phyloP scores from a whole-genome alignment of 108 stramenopile species.

The Epithemia pelagica region DNA sequence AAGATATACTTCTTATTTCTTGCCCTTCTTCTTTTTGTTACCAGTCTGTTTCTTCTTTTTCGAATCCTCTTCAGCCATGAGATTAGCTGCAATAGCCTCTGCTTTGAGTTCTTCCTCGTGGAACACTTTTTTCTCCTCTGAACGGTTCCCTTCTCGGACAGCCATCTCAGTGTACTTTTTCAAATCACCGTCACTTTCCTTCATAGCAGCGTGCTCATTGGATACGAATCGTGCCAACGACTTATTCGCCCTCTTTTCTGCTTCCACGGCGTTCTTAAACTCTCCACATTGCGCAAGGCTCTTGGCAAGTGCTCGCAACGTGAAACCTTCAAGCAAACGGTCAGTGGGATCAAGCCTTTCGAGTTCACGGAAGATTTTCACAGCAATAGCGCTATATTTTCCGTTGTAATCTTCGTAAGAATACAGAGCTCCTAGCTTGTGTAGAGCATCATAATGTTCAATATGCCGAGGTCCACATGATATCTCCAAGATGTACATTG shows the following conservation, averaged over 20 bases:
- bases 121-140: constrained; percentile 37
- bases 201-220: constrained; percentile 58
- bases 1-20: no score
- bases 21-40: constrained; percentile 57
- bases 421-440: constrained; percentile 78
- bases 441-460: constrained; percentile 66
- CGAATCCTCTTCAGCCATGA: constrained; percentile 60
- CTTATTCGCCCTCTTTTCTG: constrained; percentile 59
- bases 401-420: constrained; percentile 42
- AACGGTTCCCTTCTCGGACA: constrained; percentile 49
- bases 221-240: constrained; percentile 46
- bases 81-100: constrained; percentile 58
- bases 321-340: constrained; percentile 61
- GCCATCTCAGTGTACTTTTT: constrained; percentile 53
- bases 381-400: constrained; percentile 18
- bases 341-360: constrained; percentile 38
- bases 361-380: constrained; percentile 54
- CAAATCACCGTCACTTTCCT: constrained; percentile 37
- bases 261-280: constrained; percentile 52
- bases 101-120: constrained; percentile 49
- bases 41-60: no score
- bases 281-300: constrained; percentile 44
- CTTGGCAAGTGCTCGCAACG: constrained; percentile 46
- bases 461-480: constrained; percentile 74
- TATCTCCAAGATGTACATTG: constrained; percentile 77